These are phyloP conservation scores for Penicillium glabrum DNA, from an alignment of 2,329 filamentous ascomycete species.

Conservation along the genomic window DNA sequence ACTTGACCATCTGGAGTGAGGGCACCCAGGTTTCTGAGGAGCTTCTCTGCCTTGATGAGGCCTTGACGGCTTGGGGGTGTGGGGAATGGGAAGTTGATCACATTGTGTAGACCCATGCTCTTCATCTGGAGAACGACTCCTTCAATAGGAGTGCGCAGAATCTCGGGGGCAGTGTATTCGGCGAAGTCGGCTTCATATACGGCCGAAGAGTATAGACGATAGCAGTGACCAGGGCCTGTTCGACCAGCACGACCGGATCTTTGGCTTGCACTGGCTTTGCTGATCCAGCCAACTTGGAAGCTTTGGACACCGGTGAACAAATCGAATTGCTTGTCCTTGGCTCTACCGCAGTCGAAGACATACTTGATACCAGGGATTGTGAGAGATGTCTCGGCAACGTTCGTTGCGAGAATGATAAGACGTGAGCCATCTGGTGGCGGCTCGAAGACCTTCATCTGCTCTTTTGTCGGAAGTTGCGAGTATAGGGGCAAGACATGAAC, in stretches of 20 bases:
- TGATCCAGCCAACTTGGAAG: conserved; percentile 95
- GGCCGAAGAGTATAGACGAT: conserved; percentile 89
- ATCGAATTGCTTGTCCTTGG: conserved; percentile 90
- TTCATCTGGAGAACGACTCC: conserved; percentile 91
- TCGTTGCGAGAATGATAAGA: conserved; percentile 87
- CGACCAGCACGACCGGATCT: conserved; percentile 90
- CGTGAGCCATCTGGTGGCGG: conserved; percentile 77
- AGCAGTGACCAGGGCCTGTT: conserved; percentile 95
- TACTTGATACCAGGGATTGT: conserved; percentile 95
- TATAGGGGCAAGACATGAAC: conserved; percentile 93
- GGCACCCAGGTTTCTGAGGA: conserved; percentile 82
- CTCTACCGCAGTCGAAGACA: conserved; percentile 90
- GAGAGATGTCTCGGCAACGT: conserved; percentile 94
- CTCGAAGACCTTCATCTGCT: conserved; percentile 90
- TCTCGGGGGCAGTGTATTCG: conserved; percentile 83
- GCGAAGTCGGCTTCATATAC: conserved; percentile 85
- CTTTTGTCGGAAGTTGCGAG: conserved; percentile 83
- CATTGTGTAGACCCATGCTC: conserved; percentile 85
- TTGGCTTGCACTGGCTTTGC: conserved; percentile 92
- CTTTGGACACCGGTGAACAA: conserved; percentile 87
- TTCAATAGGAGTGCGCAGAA: conserved; percentile 88
- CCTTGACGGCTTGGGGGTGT: conserved; percentile 78
- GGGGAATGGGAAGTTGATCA: conserved; percentile 94
- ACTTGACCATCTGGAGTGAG: conserved; percentile 71
- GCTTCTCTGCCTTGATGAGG: conserved; percentile 78